Base-by-base conservation (phyloP, 2,329 filamentous ascomycete genomes). In the Diaporthe caulivora region DNA sequence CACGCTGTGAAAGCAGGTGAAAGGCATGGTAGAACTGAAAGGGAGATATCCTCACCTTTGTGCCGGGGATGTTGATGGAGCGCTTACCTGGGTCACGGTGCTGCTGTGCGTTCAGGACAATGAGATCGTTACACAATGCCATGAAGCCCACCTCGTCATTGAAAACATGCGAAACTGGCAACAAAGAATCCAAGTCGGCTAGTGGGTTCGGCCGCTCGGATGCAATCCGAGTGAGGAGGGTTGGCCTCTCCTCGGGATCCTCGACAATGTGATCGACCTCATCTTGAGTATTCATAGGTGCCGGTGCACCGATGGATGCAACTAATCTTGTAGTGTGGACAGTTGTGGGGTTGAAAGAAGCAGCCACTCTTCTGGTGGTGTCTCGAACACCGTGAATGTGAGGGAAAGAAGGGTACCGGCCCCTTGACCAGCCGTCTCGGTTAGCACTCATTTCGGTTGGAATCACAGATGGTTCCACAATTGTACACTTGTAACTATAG, bases 21-120 rank as follows among this genome's bases (percentile, higher is more conserved):
- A 26, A 37, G 8, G 68, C 68, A 21, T 62, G 54, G 26, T 74
- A 74, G 31, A 71, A 47, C n/a, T 71, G 68, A 9, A 47, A 44
- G 1, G 72, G 72, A 1, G 42, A 60, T 10, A 74, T 37, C 11
- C 3, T 44, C 1, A 73, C 49, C 7, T 8, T 67, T 8, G 57
- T 71, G 4, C 47, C 42, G 4, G 67, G 57, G 2, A 73, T 64
- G 8, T 53, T 60, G 42, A 73, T 58, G 10, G 49, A 53, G 1
- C 72, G 67, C 17, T 24, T 29, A 9, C 18, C 37, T 6, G 62
- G 62, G 11, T 65, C 62, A 3, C 13, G 21, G 29, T 65, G 62
- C 11, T 65, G 29, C 15, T 51, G 44, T 5, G 44, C 31, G 24
- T 65, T 65, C 6, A 65, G 31, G 2, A 51, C 29, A 1, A 65